Conservation (phyloP, 148 eudicot genomes). For the Suaeda aralocaspica region DNA sequence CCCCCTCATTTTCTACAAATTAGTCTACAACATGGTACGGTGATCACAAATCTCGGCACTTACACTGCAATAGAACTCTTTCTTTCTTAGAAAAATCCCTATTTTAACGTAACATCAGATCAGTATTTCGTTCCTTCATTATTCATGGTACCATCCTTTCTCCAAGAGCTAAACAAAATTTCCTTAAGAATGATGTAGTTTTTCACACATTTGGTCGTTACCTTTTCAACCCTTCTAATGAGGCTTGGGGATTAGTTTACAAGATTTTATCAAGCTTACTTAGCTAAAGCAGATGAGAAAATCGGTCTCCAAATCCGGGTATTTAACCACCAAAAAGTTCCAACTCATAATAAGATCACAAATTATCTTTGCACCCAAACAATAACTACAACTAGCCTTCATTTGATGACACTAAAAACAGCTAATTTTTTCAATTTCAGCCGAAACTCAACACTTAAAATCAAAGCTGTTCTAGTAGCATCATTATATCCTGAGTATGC, state of each 20-base stretch:
- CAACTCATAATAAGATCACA: conserved; percentile 47
- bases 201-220: conserved; percentile 65
- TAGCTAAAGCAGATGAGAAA: conserved; percentile 56
- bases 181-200: conserved; percentile 55
- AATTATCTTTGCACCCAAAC: conserved; percentile 41
- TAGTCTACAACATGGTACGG: conserved; percentile 49
- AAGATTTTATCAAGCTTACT: conserved; percentile 58
- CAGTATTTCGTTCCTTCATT: conserved; percentile 67
- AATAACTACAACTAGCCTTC: conserved; percentile 50
- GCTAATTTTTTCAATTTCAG: neutral
- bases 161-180: conserved; percentile 40
- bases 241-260: conserved; percentile 71
- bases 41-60: conserved; percentile 32
- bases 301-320: conserved; percentile 74
- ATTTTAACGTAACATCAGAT: conserved; percentile 47
- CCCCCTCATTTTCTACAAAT: conserved; percentile 33
- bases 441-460: conserved; percentile 21
- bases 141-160: conserved; percentile 48
- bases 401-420: conserved; percentile 20
- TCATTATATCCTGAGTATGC: conserved; percentile 54
- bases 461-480: conserved; percentile 51
- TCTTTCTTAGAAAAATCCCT: conserved; percentile 29
- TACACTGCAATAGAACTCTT: conserved; percentile 62
- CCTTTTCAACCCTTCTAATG: conserved; percentile 68
- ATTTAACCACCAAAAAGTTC: conserved; percentile 31